Conservation (phyloP, 2,329 filamentous ascomycete genomes). For the Parastagonospora nodorum region DNA sequence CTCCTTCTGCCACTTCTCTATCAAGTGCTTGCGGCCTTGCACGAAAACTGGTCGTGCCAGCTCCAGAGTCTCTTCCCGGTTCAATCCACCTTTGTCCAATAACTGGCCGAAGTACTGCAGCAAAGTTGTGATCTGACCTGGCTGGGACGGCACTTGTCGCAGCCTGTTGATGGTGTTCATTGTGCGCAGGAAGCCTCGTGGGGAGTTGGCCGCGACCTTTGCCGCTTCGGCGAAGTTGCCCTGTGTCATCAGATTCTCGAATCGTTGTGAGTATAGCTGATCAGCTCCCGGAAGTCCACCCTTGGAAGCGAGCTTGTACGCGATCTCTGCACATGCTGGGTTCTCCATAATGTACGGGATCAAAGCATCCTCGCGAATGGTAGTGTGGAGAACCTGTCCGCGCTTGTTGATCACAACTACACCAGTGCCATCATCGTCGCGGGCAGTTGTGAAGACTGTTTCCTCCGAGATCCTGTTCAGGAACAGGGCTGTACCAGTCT, state of each 20-base stretch:
- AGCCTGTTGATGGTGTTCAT: slow-evolving; percentile 95
- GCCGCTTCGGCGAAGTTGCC: slow-evolving; percentile 88
- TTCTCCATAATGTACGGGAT: slow-evolving; percentile 96
- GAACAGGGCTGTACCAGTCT: slow-evolving; percentile 94
- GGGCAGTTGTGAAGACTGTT: slow-evolving; percentile 93
- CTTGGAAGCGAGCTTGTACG: slow-evolving; percentile 93
- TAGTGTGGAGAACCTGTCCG: slow-evolving; percentile 93
- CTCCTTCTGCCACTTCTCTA: slow-evolving; percentile 98
- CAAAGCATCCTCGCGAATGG: slow-evolving; percentile 87
- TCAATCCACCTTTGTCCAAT: slow-evolving; percentile 90
- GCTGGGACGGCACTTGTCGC: slow-evolving; percentile 80
- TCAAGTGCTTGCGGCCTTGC: slow-evolving; percentile 91
- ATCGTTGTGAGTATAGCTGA: slow-evolving; percentile 88
- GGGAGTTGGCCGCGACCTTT: slow-evolving; percentile 95
- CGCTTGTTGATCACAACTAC: slow-evolving; percentile 96
- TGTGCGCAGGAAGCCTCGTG: slow-evolving; percentile 91
- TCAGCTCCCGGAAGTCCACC: slow-evolving; percentile 94
- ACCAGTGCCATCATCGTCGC: slow-evolving; percentile 82
- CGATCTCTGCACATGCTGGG: slow-evolving; percentile 89
- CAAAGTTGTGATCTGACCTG: slow-evolving; percentile 89
- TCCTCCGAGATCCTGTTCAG: slow-evolving; percentile 99
- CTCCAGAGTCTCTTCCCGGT: slow-evolving; percentile 92
- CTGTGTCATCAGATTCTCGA: slow-evolving; percentile 80
- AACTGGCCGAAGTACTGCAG: slow-evolving; percentile 98
- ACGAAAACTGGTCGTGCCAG: slow-evolving; percentile 88